Evolutionary conservation across 2,329 filamentous ascomycete species (phyloP).

Genomic region (Graphilbum ipis-grandicollis): DNA sequence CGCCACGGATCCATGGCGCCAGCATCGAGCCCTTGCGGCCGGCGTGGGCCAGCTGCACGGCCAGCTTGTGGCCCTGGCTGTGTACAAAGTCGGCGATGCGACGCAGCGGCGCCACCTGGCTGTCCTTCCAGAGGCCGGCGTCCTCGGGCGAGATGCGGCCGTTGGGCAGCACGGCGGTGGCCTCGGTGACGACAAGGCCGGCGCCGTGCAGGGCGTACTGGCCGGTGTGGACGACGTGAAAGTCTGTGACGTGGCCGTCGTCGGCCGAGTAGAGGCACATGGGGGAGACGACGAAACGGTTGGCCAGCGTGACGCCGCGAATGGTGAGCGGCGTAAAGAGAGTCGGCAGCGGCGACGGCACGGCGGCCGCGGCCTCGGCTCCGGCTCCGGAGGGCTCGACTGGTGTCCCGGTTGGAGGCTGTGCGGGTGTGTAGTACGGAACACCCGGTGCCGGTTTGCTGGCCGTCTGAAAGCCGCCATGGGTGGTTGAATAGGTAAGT

Average conservation of each 20-base stretch:
- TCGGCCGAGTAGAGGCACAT: constrained; percentile 44
- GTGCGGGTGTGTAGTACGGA: constrained; percentile 36
- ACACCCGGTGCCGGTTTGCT: constrained; percentile 25
- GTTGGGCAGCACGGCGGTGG: constrained; percentile 55
- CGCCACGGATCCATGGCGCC: constrained; percentile 35
- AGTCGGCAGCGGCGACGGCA: constrained; percentile 23
- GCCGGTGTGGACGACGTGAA: constrained; percentile 68
- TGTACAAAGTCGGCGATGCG: constrained; percentile 64
- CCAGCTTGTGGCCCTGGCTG: constrained; percentile 58
- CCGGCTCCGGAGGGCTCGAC: no score
- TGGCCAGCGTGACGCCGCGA: constrained; percentile 32
- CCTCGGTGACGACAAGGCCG: constrained; percentile 59
- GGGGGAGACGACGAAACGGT: constrained; percentile 40
- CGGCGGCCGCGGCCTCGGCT: no score
- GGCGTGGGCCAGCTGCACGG: constrained; percentile 68
- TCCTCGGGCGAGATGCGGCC: constrained; percentile 75
- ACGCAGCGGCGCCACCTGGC: constrained; percentile 56
- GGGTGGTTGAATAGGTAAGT: not conserved
- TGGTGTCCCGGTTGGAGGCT: constrained; percentile 33
- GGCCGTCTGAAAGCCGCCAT: not conserved
- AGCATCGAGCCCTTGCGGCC: constrained; percentile 49
- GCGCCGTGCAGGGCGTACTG: constrained; percentile 63
- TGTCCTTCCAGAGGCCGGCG: constrained; percentile 67
- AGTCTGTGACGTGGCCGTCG: constrained; percentile 57
- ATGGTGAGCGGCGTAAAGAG: constrained; percentile 39